A percentile compares a stretch with the other conserved stretches of the same genome.
Evolutionary conservation across 805 yeast species (phyloP).

Genomic region (Metschnikowia sp.): DNA sequence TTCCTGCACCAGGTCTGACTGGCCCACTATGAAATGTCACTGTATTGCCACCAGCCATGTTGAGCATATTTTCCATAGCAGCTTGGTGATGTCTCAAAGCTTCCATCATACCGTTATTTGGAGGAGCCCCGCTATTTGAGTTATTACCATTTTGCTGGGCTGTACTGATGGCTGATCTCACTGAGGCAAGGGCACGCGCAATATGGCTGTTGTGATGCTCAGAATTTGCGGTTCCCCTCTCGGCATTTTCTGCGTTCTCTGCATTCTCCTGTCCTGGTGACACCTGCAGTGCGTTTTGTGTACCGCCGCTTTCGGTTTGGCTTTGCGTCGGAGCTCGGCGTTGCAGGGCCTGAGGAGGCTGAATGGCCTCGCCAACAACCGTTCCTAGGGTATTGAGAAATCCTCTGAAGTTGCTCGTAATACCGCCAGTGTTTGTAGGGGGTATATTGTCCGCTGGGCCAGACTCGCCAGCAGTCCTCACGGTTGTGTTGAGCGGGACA

Average conservation of each 20-base stretch:
- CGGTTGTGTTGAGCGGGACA: background rate
- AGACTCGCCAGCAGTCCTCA: background rate
- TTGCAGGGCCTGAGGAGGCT: background rate
- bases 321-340: no score
- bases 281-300: background rate
- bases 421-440: background rate
- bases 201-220: background rate
- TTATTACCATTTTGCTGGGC: background rate
- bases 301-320: no score
- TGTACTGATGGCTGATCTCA: background rate
- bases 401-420: constrained; percentile 1
- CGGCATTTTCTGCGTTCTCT: no score
- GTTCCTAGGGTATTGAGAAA: constrained; percentile 13
- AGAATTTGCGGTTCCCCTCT: no score
- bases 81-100: constrained; percentile 7
- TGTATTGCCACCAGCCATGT: background rate
- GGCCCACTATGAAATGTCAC: background rate
- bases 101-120: background rate
- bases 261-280: background rate
- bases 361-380: constrained; percentile 10
- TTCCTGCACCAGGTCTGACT: background rate
- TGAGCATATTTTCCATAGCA: constrained; percentile 1
- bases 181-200: background rate
- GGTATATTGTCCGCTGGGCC: background rate
- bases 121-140: background rate